Evolutionary conservation across 305 asterid genomes (phyloP).

Genomic region (Ruellia speciosa): DNA sequence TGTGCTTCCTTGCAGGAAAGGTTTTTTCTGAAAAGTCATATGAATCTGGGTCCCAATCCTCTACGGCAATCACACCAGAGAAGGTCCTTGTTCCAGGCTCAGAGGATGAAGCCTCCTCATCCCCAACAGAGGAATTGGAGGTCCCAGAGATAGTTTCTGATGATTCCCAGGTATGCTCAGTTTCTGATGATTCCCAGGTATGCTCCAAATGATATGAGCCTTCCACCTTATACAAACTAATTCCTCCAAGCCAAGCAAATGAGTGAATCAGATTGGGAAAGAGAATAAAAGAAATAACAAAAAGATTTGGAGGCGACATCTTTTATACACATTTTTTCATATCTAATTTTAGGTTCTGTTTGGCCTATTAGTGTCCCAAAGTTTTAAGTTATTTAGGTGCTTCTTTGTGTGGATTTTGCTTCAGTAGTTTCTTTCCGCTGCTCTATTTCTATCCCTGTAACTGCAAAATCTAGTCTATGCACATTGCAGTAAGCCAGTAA

Average conservation of each 20-base stretch:
- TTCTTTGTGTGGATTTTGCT: conserved; percentile 10
- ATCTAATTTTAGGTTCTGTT: background rate
- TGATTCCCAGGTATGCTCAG: conserved; percentile 47
- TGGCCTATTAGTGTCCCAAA: background rate
- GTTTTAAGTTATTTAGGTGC: too few species aligned
- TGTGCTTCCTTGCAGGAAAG: conserved; percentile 55
- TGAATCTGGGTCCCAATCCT: conserved; percentile 47
- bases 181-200: conserved; percentile 47
- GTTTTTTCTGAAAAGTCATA: conserved; percentile 45
- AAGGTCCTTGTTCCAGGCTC: conserved; percentile 82
- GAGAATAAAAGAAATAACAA: background rate
- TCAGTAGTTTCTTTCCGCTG: background rate
- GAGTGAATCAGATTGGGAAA: background rate
- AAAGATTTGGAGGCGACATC: background rate
- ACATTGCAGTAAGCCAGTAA: background rate
- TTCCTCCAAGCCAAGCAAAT: background rate
- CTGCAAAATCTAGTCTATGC: too few species aligned
- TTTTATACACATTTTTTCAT: background rate
- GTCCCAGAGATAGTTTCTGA: conserved; percentile 35
- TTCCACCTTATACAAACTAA: background rate
- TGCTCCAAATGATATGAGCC: conserved; percentile 10
- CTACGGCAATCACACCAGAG: conserved; percentile 54
- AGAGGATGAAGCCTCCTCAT: conserved; percentile 38
- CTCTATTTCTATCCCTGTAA: too few species aligned
- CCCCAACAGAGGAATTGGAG: conserved; percentile 36